Percentiles rank a stretch among this genome's conserved stretches.
phyloP scores from a whole-genome alignment of 2,329 filamentous ascomycete species.

The Xylariales sp. region DNA sequence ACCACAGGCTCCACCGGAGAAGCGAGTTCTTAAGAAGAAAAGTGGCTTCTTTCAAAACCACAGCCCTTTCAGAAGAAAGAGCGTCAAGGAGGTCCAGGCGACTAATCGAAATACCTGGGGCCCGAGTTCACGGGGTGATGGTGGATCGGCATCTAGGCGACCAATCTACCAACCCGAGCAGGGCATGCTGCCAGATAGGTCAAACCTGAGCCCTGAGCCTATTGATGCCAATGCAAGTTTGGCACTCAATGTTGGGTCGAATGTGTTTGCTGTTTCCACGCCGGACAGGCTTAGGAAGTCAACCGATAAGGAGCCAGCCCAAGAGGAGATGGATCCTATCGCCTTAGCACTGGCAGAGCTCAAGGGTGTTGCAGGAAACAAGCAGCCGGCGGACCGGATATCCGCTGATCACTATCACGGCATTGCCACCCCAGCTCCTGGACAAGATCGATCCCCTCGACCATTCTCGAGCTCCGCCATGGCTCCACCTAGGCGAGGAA shows the following conservation, averaged over 20 bases:
- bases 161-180: conserved; percentile 36
- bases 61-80: conserved; percentile 89
- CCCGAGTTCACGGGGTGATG: conserved; percentile 17
- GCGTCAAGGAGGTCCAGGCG: conserved; percentile 63
- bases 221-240: conserved; percentile 91
- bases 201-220: conserved; percentile 66
- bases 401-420: conserved; percentile 96
- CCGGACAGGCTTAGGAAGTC: conserved; percentile 58
- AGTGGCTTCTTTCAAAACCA: conserved; percentile 92
- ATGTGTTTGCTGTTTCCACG: conserved; percentile 88
- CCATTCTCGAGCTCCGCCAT: conserved; percentile 38
- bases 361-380: conserved; percentile 72
- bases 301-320: conserved; percentile 29
- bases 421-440: conserved; percentile 75
- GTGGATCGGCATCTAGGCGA: conserved; percentile 25
- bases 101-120: conserved; percentile 59
- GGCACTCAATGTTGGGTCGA: conserved; percentile 90
- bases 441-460: conserved; percentile 29
- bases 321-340: conserved; percentile 78
- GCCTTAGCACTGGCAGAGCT: conserved; percentile 88
- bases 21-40: conserved; percentile 63
- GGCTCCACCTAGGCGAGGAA: conserved; percentile 30
- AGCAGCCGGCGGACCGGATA: conserved; percentile 76
- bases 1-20: conserved; percentile 56
- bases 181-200: conserved; percentile 35